These are phyloP conservation scores for Piper betle DNA, from an alignment of 164 flowering plant genomes.

Conservation along the genomic window DNA sequence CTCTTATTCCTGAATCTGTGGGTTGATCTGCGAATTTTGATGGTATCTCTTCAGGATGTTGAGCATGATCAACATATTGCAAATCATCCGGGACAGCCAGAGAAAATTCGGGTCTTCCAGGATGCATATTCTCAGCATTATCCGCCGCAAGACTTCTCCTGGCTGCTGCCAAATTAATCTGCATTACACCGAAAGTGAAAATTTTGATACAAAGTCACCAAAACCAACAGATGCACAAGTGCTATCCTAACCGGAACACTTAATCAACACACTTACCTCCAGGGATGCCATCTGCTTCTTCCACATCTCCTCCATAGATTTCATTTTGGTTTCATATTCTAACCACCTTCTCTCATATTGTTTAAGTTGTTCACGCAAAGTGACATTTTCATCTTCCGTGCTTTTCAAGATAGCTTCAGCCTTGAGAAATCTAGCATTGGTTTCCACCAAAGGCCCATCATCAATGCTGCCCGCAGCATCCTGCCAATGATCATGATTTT, in stretches of 20 bases:
- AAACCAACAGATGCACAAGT: background rate
- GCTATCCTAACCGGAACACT: background rate
- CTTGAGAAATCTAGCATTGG: conserved; percentile 43
- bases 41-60: conserved; percentile 51
- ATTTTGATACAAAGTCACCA: background rate
- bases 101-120: conserved; percentile 33
- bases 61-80: conserved; percentile 29
- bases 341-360: conserved; percentile 56
- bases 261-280: conserved; percentile 44
- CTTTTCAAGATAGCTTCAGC: conserved; percentile 51
- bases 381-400: conserved; percentile 72
- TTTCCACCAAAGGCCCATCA: conserved; percentile 23
- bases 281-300: conserved; percentile 67
- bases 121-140: conserved; percentile 18
- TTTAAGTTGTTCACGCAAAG: conserved; percentile 36
- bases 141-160: conserved; percentile 44
- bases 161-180: conserved; percentile 72
- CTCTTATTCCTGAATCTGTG: conserved; percentile 19
- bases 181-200: conserved; percentile 9
- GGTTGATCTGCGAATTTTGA: conserved; percentile 13
- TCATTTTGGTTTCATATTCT: conserved; percentile 72
- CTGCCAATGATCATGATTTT: conserved; percentile 16
- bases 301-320: conserved; percentile 77
- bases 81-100: conserved; percentile 44
- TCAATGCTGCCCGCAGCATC: conserved; percentile 5